These are phyloP conservation scores for Trametes coccinea DNA, from an alignment of 768 basidiomycete genomes.

Conservation along the genomic window DNA sequence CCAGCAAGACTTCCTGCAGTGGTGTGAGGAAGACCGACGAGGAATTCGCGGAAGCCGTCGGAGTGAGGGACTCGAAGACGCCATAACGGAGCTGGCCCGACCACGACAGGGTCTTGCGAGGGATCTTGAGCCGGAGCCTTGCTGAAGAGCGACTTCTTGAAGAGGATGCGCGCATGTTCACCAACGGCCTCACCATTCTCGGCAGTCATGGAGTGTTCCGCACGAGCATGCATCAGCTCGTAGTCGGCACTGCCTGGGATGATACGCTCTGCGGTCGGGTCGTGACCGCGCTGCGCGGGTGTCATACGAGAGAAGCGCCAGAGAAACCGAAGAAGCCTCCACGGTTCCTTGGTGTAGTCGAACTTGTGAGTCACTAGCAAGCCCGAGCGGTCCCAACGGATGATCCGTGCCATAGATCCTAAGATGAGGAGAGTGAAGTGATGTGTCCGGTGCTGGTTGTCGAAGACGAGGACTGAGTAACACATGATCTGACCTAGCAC, in stretches of 20 bases:
- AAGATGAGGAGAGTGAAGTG: slow-evolving; percentile 13
- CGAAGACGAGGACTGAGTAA: neutral
- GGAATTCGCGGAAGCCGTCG: neutral
- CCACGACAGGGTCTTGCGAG: too few relatives aligned
- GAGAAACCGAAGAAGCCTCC: slow-evolving; percentile 4
- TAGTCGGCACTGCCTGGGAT: neutral
- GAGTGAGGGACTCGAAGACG: neutral
- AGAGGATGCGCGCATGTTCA: neutral
- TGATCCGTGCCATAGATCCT: slow-evolving; percentile 6
- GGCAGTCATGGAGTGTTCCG: neutral
- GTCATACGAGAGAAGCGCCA: slow-evolving; percentile 2
- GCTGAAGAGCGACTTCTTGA: neutral
- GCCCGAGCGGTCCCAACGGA: slow-evolving; percentile 10
- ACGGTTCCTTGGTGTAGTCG: slow-evolving; percentile 5
- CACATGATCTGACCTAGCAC: neutral
- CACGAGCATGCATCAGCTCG: neutral
- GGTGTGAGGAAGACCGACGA: slow-evolving; percentile 15
- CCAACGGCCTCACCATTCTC: neutral
- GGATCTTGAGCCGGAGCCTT: too few relatives aligned
- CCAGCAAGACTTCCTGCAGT: slow-evolving; percentile 3
- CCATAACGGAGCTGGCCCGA: neutral
- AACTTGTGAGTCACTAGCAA: slow-evolving; percentile 7
- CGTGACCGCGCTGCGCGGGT: slow-evolving; percentile 2
- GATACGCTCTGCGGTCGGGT: slow-evolving; percentile 2
- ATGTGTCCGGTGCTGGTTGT: slow-evolving; percentile 9